Conservation (phyloP, 2,329 filamentous ascomycete species). For the Endoconidiophora polonica region DNA sequence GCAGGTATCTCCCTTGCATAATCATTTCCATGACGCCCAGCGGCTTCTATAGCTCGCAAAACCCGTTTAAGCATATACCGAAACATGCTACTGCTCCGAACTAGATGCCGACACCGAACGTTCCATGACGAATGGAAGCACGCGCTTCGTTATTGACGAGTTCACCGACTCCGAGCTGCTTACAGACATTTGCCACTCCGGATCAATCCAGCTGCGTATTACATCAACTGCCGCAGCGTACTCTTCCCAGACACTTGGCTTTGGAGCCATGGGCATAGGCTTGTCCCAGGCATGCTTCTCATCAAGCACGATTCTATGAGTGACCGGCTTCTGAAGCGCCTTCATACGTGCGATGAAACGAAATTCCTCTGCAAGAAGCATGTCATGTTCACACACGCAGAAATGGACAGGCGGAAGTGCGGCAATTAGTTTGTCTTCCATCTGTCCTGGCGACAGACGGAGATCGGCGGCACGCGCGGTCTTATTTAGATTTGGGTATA, state of each 20-base stretch:
- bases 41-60: neutral
- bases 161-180: slow-evolving; percentile 1
- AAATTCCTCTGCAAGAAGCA: slow-evolving; percentile 44
- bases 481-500: slow-evolving; percentile 33
- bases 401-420: slow-evolving; percentile 38
- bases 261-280: slow-evolving; percentile 27
- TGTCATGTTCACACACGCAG: slow-evolving; percentile 48
- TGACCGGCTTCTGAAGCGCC: slow-evolving; percentile 19
- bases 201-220: slow-evolving; percentile 27
- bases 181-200: slow-evolving; percentile 15
- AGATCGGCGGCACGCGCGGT: slow-evolving; percentile 30
- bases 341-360: slow-evolving; percentile 42
- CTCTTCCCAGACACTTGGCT: slow-evolving; percentile 28
- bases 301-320: slow-evolving; percentile 27
- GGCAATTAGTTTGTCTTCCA: slow-evolving; percentile 33
- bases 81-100: too few relatives aligned
- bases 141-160: neutral
- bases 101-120: neutral
- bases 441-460: slow-evolving; percentile 40
- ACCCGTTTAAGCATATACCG: neutral
- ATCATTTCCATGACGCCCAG: neutral
- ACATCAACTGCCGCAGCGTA: slow-evolving; percentile 27
- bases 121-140: slow-evolving; percentile 2
- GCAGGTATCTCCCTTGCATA: too few relatives aligned
- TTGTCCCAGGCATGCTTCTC: slow-evolving; percentile 35